Evolutionary conservation across 2,329 filamentous ascomycete genomes (phyloP).

Genomic region (Beauveria sp.): DNA sequence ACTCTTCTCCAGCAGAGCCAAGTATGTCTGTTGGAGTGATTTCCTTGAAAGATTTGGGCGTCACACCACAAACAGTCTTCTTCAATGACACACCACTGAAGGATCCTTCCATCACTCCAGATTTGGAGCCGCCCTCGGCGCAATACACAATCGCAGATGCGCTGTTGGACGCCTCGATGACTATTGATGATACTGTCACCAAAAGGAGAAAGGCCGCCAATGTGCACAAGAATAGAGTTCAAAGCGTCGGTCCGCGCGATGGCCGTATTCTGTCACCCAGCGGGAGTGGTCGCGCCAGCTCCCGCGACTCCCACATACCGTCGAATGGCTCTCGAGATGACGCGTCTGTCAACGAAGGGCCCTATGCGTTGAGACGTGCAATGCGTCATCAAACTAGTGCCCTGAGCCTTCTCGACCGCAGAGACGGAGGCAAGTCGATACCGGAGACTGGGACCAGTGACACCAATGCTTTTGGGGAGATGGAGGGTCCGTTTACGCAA

Average conservation of each 20-base stretch:
- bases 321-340: conserved; percentile 24
- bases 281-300: conserved; percentile 23
- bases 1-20: conserved; percentile 29
- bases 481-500: conserved; percentile 48
- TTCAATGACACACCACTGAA: conserved; percentile 70
- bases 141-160: conserved; percentile 84
- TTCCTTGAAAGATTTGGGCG: conserved; percentile 63
- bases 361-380: conserved; percentile 35
- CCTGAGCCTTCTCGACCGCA: conserved; percentile 50
- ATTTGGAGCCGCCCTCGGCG: conserved; percentile 26
- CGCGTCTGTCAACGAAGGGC: conserved; percentile 31
- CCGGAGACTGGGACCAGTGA: conserved; percentile 54
- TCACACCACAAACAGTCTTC: conserved; percentile 82
- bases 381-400: conserved; percentile 54
- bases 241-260: conserved; percentile 26
- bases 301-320: conserved; percentile 30
- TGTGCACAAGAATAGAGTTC: conserved; percentile 37
- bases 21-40: conserved; percentile 43
- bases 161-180: conserved; percentile 83
- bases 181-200: conserved; percentile 62
- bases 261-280: conserved; percentile 25
- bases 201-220: conserved; percentile 46
- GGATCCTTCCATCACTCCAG: conserved; percentile 25
- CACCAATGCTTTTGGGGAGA: conserved; percentile 51
- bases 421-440: conserved; percentile 49